phyloP scores from a whole-genome alignment of 140 eudicot genomes.

The Oenanthe javanica region DNA sequence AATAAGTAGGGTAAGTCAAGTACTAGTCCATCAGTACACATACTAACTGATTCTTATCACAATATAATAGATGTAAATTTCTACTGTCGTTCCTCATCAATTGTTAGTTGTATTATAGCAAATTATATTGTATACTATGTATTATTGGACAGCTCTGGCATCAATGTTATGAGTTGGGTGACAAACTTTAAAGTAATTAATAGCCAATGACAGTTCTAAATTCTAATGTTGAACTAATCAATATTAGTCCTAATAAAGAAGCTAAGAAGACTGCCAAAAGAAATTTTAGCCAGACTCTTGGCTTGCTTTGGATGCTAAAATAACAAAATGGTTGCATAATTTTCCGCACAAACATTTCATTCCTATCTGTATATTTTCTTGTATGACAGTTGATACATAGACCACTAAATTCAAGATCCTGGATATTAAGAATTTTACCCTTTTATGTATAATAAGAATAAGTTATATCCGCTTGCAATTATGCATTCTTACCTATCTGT shows the following conservation, averaged over 20 bases:
- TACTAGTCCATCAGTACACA: too few relatives aligned
- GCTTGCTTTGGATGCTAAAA: neutral
- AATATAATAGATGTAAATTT: too few relatives aligned
- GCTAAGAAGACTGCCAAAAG: neutral
- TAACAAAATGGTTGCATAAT: neutral
- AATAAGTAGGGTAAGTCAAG: too few relatives aligned
- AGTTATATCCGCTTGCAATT: neutral
- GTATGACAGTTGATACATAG: neutral
- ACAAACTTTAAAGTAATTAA: neutral
- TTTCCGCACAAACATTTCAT: neutral
- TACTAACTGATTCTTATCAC: too few relatives aligned
- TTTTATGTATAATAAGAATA: neutral
- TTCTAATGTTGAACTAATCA: neutral
- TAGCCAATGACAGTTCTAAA: neutral
- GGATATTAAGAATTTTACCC: neutral
- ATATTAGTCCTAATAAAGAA: neutral
- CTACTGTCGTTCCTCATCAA: too few relatives aligned
- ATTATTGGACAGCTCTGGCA: neutral
- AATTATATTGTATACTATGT: neutral
- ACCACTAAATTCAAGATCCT: neutral
- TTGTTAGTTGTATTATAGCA: neutral
- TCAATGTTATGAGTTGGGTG: neutral
- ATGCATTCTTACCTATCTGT: neutral
- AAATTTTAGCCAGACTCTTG: neutral
- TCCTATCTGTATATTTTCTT: neutral